Conservation (phyloP, 2,329 filamentous ascomycete genomes). For the Nemania serpens region DNA sequence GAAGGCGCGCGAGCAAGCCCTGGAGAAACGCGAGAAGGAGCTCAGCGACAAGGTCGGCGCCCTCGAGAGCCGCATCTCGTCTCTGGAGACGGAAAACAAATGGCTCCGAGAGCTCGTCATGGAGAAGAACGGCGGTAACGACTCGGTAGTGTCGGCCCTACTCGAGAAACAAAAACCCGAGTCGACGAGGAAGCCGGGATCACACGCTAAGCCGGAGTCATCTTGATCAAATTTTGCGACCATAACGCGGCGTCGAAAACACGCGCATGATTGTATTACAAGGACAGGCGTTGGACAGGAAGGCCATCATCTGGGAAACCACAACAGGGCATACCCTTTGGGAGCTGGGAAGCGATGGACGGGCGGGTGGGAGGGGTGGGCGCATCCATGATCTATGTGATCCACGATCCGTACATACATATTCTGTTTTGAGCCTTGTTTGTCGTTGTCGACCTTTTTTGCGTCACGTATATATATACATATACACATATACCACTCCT, state of each 20-base stretch:
- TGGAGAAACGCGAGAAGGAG: conserved; percentile 81
- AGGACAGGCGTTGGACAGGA: conserved; percentile 24
- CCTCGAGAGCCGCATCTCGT: conserved; percentile 72
- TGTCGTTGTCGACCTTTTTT: not conserved
- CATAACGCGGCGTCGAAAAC: conserved; percentile 10
- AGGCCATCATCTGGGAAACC: conserved; percentile 15
- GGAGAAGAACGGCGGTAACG: conserved; percentile 74
- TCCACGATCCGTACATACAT: conserved; percentile 10
- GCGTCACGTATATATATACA: not conserved
- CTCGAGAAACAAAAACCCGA: conserved; percentile 54
- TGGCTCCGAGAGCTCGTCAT: conserved; percentile 68
- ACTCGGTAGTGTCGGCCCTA: conserved; percentile 54
- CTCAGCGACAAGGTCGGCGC: conserved; percentile 77
- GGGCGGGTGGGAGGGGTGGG: not conserved
- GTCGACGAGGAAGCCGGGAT: conserved; percentile 34
- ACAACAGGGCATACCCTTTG: conserved; percentile 13
- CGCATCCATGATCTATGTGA: not conserved
- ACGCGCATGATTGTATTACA: conserved; percentile 28
- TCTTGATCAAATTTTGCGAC: not conserved
- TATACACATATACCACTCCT: conserved; percentile 24
- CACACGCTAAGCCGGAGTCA: conserved; percentile 27
- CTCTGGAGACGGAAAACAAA: conserved; percentile 60
- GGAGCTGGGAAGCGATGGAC: conserved; percentile 8
- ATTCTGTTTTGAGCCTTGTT: conserved; percentile 11
- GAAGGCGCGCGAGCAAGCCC: conserved; percentile 89